These are phyloP conservation scores for Xylaria sp. DNA, from an alignment of 2,329 filamentous ascomycete species.

Conservation along the genomic window DNA sequence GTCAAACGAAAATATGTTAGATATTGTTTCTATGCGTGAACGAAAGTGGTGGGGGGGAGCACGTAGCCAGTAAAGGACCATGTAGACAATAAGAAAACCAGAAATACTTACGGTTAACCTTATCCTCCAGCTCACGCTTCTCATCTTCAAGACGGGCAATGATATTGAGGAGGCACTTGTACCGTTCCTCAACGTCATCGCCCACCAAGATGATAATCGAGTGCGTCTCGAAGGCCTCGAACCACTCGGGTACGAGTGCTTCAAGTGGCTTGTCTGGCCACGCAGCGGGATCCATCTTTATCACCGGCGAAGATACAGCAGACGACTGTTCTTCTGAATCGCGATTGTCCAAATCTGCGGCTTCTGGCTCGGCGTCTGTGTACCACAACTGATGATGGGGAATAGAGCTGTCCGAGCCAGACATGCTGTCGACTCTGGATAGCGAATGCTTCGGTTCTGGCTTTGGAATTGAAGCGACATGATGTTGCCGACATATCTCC, in stretches of 20 bases:
- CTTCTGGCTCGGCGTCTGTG: too few species aligned
- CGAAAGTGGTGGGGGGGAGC: background rate
- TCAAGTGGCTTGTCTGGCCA: constrained; percentile 7
- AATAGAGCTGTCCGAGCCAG: constrained; percentile 21
- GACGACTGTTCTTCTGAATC: background rate
- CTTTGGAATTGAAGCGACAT: background rate
- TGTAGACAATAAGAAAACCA: background rate
- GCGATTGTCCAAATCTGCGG: background rate
- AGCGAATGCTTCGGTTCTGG: background rate
- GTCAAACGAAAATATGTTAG: background rate
- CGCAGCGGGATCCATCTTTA: background rate
- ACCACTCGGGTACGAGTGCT: constrained; percentile 26
- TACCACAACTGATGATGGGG: too few species aligned
- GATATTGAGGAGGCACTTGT: constrained; percentile 15
- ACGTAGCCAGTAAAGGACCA: background rate
- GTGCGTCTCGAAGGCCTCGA: constrained; percentile 11
- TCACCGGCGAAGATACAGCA: background rate
- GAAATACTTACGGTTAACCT: constrained; percentile 13
- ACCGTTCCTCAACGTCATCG: constrained; percentile 12
- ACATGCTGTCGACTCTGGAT: constrained; percentile 18
- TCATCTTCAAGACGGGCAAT: constrained; percentile 16
- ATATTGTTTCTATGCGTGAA: background rate
- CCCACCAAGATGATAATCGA: constrained; percentile 13
- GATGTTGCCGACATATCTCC: constrained; percentile 9
- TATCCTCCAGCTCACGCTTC: constrained; percentile 7